Evolutionary conservation across 495 filamentous ascomycete genomes (phyloP).

Genomic region (Trichoderma reesei): DNA sequence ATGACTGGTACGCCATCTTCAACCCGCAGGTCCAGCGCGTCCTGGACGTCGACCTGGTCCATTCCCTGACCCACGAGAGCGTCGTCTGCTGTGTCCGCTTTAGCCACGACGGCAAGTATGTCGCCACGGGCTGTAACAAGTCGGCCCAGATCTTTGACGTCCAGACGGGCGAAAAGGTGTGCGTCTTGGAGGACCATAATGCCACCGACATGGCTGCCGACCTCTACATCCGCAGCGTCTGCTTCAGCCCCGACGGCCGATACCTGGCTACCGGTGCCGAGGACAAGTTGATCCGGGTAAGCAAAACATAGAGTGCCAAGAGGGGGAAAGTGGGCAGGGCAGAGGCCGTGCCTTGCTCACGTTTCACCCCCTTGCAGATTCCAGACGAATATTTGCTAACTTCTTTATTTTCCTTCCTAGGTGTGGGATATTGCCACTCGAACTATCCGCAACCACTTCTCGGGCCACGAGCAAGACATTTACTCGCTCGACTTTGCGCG

Average conservation of each 20-base stretch:
- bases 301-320: too few species aligned
- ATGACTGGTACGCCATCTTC: constrained; percentile 85
- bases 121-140: constrained; percentile 82
- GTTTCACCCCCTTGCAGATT: too few species aligned
- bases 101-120: constrained; percentile 78
- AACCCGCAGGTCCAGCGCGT: constrained; percentile 76
- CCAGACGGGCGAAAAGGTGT: constrained; percentile 63
- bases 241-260: constrained; percentile 85
- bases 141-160: constrained; percentile 90
- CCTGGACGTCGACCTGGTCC: constrained; percentile 80
- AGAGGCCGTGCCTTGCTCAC: too few species aligned
- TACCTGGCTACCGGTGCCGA: constrained; percentile 85
- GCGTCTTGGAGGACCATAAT: constrained; percentile 69
- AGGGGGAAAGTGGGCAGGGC: too few species aligned
- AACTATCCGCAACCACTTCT: constrained; percentile 71
- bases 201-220: constrained; percentile 62
- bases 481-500: constrained; percentile 87
- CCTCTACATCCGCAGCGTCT: constrained; percentile 84
- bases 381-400: too few species aligned
- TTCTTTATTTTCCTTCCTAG: constrained; percentile 28
- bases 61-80: constrained; percentile 75
- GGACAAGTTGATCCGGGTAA: constrained; percentile 82
- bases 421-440: constrained; percentile 78
- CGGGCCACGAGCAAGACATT: constrained; percentile 85
- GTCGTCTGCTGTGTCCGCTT: constrained; percentile 89